Percentiles rank a stretch among this genome's conserved stretches.
Evolutionary conservation across 306 rosid genomes (phyloP).

Genomic region (Vicia faba): DNA sequence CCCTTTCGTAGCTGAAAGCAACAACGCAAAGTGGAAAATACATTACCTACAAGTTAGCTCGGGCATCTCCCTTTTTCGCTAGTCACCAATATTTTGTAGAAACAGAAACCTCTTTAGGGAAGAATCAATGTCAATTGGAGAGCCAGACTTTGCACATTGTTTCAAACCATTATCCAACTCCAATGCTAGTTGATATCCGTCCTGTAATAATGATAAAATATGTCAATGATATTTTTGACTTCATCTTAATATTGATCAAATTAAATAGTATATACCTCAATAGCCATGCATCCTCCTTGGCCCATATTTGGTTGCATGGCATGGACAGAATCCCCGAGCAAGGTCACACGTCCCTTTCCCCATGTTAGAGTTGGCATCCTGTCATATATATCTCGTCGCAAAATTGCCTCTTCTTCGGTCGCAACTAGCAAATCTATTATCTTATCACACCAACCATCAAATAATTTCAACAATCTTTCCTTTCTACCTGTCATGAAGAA

Average conservation of each 20-base stretch:
- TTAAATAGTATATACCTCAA: constrained; percentile 55
- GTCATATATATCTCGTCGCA: constrained; percentile 92
- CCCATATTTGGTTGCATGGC: constrained; percentile 99
- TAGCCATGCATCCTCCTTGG: constrained; percentile 99
- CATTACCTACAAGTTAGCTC: not conserved
- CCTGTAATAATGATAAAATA: constrained; percentile 54
- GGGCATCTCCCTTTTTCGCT: no score
- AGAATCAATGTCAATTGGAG: constrained; percentile 63
- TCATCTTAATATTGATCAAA: not conserved
- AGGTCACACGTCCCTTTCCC: constrained; percentile 92
- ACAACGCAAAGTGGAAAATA: constrained; percentile 4
- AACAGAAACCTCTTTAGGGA: constrained; percentile 58
- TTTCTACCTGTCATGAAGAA: constrained; percentile 61
- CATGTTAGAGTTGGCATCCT: constrained; percentile 74
- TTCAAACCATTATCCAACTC: constrained; percentile 77
- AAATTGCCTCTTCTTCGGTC: constrained; percentile 84
- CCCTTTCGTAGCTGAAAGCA: constrained; percentile 65
- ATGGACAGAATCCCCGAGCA: constrained; percentile 97
- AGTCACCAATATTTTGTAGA: no score
- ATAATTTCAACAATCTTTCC: constrained; percentile 72
- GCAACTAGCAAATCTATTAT: constrained; percentile 75
- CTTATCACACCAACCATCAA: constrained; percentile 95
- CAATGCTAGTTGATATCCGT: constrained; percentile 84
- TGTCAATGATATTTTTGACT: no score
- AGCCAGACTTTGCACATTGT: constrained; percentile 55